Conservation (phyloP, 345 rosid species). For the Populus simonii region DNA sequence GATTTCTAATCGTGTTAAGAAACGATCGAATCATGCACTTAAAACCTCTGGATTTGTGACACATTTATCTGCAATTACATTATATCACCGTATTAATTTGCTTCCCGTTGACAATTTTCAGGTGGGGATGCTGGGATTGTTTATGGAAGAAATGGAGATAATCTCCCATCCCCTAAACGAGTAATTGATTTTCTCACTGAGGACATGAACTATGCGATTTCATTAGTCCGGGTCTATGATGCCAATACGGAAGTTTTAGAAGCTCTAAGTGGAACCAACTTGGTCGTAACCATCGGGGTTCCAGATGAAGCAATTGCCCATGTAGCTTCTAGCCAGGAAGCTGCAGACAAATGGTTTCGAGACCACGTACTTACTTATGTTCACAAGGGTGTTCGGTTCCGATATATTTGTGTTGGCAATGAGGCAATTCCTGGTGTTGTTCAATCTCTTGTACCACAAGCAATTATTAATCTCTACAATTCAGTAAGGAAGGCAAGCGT, state of each 20-base stretch:
- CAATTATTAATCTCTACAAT: slow-evolving; percentile 12
- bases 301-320: slow-evolving; percentile 21
- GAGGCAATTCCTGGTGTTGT: slow-evolving; percentile 15
- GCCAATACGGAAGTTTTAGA: slow-evolving; percentile 16
- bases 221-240: slow-evolving; percentile 12
- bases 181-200: slow-evolving; percentile 16
- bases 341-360: slow-evolving; percentile 25
- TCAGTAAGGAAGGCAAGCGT: slow-evolving; percentile 1
- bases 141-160: slow-evolving; percentile 19
- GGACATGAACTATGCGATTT: not conserved
- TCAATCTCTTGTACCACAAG: slow-evolving; percentile 3
- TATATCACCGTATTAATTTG: not conserved
- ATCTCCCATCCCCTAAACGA: slow-evolving; percentile 21
- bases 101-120: not conserved
- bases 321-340: slow-evolving; percentile 23
- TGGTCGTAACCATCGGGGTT: slow-evolving; percentile 12
- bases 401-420: slow-evolving; percentile 20
- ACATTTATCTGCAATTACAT: too few species aligned
- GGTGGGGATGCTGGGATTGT: slow-evolving; percentile 26
- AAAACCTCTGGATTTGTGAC: not conserved
- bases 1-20: not conserved
- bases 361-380: slow-evolving; percentile 18
- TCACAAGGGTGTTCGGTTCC: slow-evolving; percentile 19
- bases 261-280: slow-evolving; percentile 19
- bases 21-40: not conserved